These are phyloP conservation scores for Candida easanensis DNA, from an alignment of 805 yeast species.

Conservation along the genomic window DNA sequence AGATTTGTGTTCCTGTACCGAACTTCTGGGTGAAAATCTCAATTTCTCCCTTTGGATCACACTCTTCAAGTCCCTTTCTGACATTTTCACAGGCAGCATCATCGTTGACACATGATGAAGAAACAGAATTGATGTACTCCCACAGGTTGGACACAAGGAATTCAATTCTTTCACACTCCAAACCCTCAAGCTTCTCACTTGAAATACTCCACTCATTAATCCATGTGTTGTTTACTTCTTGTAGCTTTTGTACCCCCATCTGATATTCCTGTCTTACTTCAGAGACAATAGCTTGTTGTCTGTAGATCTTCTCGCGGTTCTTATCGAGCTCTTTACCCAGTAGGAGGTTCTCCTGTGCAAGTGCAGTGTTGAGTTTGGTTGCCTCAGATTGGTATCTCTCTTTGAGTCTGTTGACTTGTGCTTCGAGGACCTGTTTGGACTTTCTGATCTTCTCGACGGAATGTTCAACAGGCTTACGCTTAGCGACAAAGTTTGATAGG, in stretches of 20 bases:
- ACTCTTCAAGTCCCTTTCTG: constrained; percentile 62
- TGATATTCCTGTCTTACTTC: constrained; percentile 55
- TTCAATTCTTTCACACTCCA: constrained; percentile 73
- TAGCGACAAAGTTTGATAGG: constrained; percentile 46
- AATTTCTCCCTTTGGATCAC: constrained; percentile 61
- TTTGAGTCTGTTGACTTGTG: constrained; percentile 38
- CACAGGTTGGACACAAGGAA: constrained; percentile 69
- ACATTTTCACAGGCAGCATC: constrained; percentile 76
- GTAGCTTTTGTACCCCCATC: constrained; percentile 47
- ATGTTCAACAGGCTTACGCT: constrained; percentile 53
- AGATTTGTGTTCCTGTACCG: constrained; percentile 65
- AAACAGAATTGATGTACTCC: constrained; percentile 72
- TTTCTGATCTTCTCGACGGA: constrained; percentile 53
- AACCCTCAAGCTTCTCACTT: constrained; percentile 57
- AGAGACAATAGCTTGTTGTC: constrained; percentile 41
- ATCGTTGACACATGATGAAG: constrained; percentile 73
- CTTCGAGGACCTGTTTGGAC: constrained; percentile 39
- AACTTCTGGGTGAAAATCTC: constrained; percentile 47
- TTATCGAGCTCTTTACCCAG: constrained; percentile 73
- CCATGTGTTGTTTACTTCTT: constrained; percentile 61
- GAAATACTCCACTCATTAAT: constrained; percentile 68
- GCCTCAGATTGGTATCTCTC: constrained; percentile 57
- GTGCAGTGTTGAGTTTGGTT: constrained; percentile 52
- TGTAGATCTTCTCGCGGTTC: constrained; percentile 52
- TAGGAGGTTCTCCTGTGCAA: constrained; percentile 62